Evolutionary conservation across 176 grass and related monocot genomes (phyloP).

Genomic region (Triticum turgidum): DNA sequence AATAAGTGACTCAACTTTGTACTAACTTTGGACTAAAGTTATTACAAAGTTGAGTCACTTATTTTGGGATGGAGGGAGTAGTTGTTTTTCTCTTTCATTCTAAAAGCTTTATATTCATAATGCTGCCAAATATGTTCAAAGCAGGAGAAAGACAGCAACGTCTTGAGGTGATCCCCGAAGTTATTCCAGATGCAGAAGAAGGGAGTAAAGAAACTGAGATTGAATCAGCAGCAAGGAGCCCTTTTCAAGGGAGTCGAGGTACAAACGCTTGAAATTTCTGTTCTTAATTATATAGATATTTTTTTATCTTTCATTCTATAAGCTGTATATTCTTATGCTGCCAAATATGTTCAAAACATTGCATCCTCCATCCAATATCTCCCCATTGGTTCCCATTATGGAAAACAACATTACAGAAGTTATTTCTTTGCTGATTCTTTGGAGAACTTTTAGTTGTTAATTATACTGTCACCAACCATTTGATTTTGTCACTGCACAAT

Average conservation of each 20-base stretch:
- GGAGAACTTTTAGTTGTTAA: neutral
- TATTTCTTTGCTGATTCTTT: conserved; percentile 1
- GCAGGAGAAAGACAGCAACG: conserved; percentile 56
- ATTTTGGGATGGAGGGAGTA: neutral
- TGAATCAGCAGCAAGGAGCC: conserved; percentile 14
- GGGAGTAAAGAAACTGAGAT: conserved; percentile 36
- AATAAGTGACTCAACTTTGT: too few relatives aligned
- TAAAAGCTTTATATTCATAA: conserved; percentile 10
- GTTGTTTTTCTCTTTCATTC: conserved; percentile 15
- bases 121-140: conserved; percentile 13
- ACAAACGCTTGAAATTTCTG: neutral
- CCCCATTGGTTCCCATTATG: neutral
- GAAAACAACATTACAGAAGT: neutral
- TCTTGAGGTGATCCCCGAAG: conserved; percentile 62
- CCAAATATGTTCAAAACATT: neutral
- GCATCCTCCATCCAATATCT: neutral
- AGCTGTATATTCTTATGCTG: neutral
- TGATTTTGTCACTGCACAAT: neutral
- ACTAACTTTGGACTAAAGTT: too few relatives aligned
- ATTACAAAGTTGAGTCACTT: too few relatives aligned
- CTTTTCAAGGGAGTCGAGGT: conserved; percentile 48
- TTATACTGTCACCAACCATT: neutral
- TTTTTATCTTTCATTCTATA: conserved; percentile 28
- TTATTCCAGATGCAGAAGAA: conserved; percentile 53
- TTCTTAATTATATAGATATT: neutral